Evolutionary conservation across 768 basidiomycete species (phyloP), one percentile per base, ranked within the genome.

Genomic region (Hebeloma cylindrosporum): DNA sequence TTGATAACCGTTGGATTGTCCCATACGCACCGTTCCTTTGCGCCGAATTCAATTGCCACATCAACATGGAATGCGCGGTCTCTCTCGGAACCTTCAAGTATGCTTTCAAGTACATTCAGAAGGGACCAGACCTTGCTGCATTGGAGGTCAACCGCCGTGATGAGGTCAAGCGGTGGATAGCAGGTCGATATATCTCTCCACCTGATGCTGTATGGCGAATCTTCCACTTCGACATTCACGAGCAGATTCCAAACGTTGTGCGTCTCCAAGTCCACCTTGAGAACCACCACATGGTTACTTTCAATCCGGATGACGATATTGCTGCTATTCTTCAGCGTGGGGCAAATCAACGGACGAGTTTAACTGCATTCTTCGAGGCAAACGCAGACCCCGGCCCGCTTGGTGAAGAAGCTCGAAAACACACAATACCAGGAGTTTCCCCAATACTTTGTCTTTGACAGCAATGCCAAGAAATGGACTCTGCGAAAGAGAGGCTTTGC

Each of bases 31-130:
- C 69, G 0, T 62, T 58, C 20, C 56, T 76, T 0, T 47, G 55
- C 25, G 59, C 52, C 0, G 26, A 55, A 11, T 74, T 63, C 43
- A 25, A 65, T 33, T 73, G 74, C 44, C 75, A 79, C 42, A 70
- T 75, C 46, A 80, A 79, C 53, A 47, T 71, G 2, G 75, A 79
- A 50, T 62, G 66, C 43, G 62, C 58, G 28, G 59, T 59, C 0
- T 61, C 63, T 4, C 53, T 77, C 20, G 55, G 54, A 4, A 48
- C 70, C 1, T 41, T 72, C 50, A 78, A 78, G 42, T 79, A 79
- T 44, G 49, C 69, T 13, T 64, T 66, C 54, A 77, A 77, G 48
- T 78, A 77, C 48, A 61, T 75, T n/a, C 64, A 74, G 53, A 79
- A 78, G 49, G 74, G 78, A 6, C 45, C 48, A 32, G 43, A 56